Base-by-base conservation (phyloP, 2,329 filamentous ascomycete species). In the Rhynchosporium agropyri region DNA sequence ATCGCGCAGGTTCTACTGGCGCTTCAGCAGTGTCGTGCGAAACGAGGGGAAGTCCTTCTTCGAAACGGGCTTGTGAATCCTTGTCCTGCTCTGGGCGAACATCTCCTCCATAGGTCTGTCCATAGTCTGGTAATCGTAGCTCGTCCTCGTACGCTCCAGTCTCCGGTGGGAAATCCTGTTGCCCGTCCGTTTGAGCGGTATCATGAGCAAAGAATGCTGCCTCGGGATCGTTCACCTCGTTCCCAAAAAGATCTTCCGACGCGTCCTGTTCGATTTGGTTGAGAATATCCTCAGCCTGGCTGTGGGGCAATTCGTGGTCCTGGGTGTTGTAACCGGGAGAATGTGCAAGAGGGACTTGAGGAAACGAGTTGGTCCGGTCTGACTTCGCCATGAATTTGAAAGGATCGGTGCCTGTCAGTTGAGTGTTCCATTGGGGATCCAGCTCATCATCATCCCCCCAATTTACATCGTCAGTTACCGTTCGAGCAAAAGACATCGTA, bases 11-110 rank as follows among this genome's bases (percentile, higher is more conserved):
- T 13, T 61, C 43, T n/a, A 75, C 73, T n/a, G 64, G 70, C 68
- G 73, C 74, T 42, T 62, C 28, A 20, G 67, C 58, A 9, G 66
- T 46, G 3, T 67, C 58, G 1, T 59, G 43, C 7, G 77, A 74
- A 69, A 85, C 85, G 63, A 92, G 75, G 0, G 89, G 88, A 4
- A 91, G 63, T 0, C 89, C 89, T 76, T 92, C 89, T 63, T 90
- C 88, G 66, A 83, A 91, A 50, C 89, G 83, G 29, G 83, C 82
- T 53, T 72, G 64, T 15, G 61, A 62, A 31, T 88, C 83, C 0
- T 78, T 76, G 28, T 77, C 77, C 43, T 81, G 77, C 42, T 78
- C 78, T 12, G 78, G 67, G 15, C 48, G 36, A 10, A 68, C 45
- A 50, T 71, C 67, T 26, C 72, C 70, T 3, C 72, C 69, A 57